These are phyloP conservation scores for Syncephalis plumigaleata DNA, from an alignment of 371 early-diverging fungal species.

Conservation along the genomic window DNA sequence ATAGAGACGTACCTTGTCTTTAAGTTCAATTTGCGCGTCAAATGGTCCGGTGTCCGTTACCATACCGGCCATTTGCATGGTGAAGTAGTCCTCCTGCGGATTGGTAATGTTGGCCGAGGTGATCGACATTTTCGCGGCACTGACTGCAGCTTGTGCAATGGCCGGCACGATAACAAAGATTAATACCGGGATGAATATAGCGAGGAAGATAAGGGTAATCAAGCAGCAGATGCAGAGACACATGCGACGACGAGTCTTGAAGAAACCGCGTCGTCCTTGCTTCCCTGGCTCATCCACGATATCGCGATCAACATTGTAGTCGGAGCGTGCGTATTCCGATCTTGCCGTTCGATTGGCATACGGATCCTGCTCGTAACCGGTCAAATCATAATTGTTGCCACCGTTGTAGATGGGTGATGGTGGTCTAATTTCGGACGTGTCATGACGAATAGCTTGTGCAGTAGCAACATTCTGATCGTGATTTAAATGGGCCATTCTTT, in stretches of 20 bases:
- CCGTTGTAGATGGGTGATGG: too few species aligned
- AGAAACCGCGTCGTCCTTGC: neutral
- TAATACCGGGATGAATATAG: constrained; percentile 2
- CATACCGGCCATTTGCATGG: constrained; percentile 19
- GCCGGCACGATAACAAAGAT: constrained; percentile 5
- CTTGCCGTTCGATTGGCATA: neutral
- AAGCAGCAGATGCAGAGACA: constrained; percentile 4
- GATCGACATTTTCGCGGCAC: constrained; percentile 4
- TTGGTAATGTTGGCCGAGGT: constrained; percentile 6
- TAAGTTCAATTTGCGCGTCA: constrained; percentile 24
- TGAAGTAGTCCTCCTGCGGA: constrained; percentile 17
- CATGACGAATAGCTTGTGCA: too few species aligned
- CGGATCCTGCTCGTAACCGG: too few species aligned
- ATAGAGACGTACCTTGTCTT: constrained; percentile 17
- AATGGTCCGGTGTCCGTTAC: constrained; percentile 30
- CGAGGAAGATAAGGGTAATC: neutral
- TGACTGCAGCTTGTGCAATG: constrained; percentile 4
- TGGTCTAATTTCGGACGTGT: too few species aligned
- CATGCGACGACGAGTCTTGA: neutral
- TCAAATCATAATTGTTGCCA: too few species aligned
- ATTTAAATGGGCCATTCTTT: too few species aligned
- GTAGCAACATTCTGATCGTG: too few species aligned
- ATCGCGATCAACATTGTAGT: neutral
- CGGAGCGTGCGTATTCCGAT: neutral
- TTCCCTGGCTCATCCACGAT: neutral